Percentiles rank a stretch among this genome's conserved stretches.
These are phyloP conservation scores for Dactylellina drechsleri DNA, from an alignment of 2,329 filamentous ascomycete genomes.

Conservation along the genomic window DNA sequence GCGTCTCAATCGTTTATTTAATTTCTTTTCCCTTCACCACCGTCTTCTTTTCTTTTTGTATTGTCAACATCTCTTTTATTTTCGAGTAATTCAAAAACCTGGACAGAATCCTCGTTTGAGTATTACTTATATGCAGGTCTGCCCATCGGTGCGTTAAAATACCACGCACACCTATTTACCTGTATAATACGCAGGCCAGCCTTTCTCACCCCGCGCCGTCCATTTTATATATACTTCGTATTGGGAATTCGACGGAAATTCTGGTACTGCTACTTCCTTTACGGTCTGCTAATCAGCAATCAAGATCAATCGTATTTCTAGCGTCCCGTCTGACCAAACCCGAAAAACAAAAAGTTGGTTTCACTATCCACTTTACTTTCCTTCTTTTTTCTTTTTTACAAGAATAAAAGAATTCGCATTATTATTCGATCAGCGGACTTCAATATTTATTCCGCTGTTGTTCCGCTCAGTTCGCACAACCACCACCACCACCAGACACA, in stretches of 20 bases:
- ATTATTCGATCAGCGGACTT: constrained; percentile 49
- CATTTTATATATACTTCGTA: constrained; percentile 48
- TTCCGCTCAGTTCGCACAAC: constrained; percentile 27
- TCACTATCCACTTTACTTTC: constrained; percentile 8
- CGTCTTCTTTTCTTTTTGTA: constrained; percentile 27
- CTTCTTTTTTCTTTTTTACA: no score
- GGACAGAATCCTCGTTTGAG: not conserved
- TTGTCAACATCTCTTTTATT: not conserved
- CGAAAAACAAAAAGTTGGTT: constrained; percentile 45
- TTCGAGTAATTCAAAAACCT: no score
- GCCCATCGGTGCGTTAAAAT: constrained; percentile 44
- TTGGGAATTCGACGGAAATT: constrained; percentile 43
- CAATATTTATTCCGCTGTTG: constrained; percentile 43
- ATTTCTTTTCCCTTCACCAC: constrained; percentile 15
- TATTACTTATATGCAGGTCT: constrained; percentile 31
- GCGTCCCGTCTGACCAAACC: constrained; percentile 29
- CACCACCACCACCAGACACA: not conserved
- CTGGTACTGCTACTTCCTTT: constrained; percentile 27
- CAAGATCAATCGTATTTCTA: constrained; percentile 22
- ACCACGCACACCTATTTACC: constrained; percentile 10
- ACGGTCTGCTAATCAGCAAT: constrained; percentile 36
- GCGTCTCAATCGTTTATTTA: constrained; percentile 10
- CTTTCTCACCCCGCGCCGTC: constrained; percentile 42
- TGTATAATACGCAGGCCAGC: constrained; percentile 3
- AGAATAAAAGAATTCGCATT: no score